phyloP scores from a whole-genome alignment of 2,329 filamentous ascomycete genomes.

The Xylaria sp. region DNA sequence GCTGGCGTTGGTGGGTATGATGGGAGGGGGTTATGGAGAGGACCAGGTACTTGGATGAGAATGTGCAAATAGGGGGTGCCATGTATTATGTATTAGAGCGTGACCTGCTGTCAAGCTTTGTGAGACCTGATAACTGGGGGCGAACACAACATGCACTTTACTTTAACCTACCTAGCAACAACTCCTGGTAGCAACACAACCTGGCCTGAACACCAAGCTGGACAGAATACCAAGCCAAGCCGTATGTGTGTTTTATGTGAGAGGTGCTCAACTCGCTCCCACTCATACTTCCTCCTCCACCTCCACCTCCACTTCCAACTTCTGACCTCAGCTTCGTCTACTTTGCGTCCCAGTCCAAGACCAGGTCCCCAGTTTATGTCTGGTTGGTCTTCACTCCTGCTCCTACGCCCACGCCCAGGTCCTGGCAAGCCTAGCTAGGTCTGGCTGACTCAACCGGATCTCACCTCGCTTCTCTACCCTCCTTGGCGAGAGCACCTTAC shows the following conservation, averaged over 20 bases:
- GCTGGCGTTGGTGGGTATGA: conserved; percentile 4
- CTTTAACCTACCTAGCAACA: background rate
- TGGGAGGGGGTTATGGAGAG: conserved; percentile 19
- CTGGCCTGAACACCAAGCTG: conserved; percentile 6
- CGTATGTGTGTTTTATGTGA: background rate
- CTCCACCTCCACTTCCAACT: background rate
- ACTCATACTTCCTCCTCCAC: background rate
- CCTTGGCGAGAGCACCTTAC: conserved; percentile 4
- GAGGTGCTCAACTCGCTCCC: background rate
- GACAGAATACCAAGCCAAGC: conserved; percentile 2
- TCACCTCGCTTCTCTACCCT: conserved; percentile 11
- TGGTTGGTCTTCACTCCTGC: background rate
- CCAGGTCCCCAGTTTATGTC: background rate
- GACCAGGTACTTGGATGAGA: conserved; percentile 28
- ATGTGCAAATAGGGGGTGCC: conserved; percentile 19
- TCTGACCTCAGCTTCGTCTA: background rate
- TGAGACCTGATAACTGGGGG: conserved; percentile 23
- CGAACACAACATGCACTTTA: conserved; percentile 2
- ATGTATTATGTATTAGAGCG: conserved; percentile 35
- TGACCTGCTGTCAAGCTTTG: conserved; percentile 36
- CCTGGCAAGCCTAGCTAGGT: background rate
- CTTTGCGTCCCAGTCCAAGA: background rate
- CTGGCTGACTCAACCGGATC: conserved; percentile 17
- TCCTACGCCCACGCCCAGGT: too few species aligned
- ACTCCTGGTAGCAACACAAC: conserved; percentile 19